phyloP scores from a whole-genome alignment of 495 filamentous ascomycete genomes.

The Oleoguttula mirabilis region DNA sequence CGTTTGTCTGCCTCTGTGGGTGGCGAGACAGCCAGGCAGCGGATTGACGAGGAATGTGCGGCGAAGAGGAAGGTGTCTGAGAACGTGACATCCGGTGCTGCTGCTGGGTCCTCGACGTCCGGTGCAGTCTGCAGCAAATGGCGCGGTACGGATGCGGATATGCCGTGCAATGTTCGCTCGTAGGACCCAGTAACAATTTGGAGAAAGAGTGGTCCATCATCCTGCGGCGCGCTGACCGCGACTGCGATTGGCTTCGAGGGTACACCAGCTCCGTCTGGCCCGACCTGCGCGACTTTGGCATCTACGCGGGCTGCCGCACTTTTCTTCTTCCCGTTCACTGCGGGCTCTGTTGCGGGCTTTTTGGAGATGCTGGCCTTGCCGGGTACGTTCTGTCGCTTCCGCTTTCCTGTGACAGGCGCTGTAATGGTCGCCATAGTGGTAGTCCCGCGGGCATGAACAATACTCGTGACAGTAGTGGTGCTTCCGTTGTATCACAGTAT shows the following conservation, averaged over 20 bases:
- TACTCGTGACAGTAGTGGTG: too few relatives aligned
- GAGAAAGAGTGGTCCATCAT: slow-evolving; percentile 36
- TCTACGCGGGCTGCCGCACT: neutral
- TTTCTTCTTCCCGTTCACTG: neutral
- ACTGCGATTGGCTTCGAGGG: too few relatives aligned
- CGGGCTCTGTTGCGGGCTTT: neutral
- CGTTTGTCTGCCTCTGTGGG: slow-evolving; percentile 56
- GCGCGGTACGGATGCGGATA: slow-evolving; percentile 57
- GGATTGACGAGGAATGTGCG: slow-evolving; percentile 80
- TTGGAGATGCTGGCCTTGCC: neutral
- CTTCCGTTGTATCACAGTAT: too few relatives aligned
- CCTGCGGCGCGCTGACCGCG: too few relatives aligned
- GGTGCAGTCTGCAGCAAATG: slow-evolving; percentile 3
- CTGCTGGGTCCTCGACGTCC: slow-evolving; percentile 22
- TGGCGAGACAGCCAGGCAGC: slow-evolving; percentile 79
- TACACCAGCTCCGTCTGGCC: neutral
- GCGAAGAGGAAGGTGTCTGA: slow-evolving; percentile 92
- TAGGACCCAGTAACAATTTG: slow-evolving; percentile 93
- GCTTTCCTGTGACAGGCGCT: slow-evolving; percentile 6
- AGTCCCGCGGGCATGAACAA: too few relatives aligned
- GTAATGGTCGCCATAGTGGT: too few relatives aligned
- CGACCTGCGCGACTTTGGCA: neutral
- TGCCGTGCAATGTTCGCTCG: slow-evolving; percentile 83
- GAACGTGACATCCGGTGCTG: too few relatives aligned
- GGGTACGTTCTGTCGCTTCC: slow-evolving; percentile 9